These are phyloP conservation scores for Botrytis fragariae DNA, from an alignment of 2,329 filamentous ascomycete genomes.

Conservation along the genomic window DNA sequence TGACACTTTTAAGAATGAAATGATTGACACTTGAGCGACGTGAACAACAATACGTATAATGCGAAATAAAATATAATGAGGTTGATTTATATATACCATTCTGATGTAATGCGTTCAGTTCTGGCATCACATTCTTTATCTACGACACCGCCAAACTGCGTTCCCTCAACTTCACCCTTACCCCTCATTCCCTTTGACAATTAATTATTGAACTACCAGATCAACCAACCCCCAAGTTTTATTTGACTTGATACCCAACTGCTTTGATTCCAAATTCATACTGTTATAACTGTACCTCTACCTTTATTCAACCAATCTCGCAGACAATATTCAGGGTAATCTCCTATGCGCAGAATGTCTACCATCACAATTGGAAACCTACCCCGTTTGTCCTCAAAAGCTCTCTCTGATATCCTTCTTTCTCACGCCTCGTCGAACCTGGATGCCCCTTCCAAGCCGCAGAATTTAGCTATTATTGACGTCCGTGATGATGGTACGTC, in stretches of 20 bases:
- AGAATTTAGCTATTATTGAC: conserved; percentile 71
- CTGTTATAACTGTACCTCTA: neutral
- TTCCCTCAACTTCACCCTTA: too few species aligned
- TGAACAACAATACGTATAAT: neutral
- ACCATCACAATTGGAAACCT: conserved; percentile 31
- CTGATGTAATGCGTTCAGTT: neutral
- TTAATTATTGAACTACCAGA: neutral
- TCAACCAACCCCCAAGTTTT: too few species aligned
- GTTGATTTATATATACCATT: neutral
- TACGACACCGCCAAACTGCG: neutral
- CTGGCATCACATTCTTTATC: neutral
- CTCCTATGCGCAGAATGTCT: conserved; percentile 28
- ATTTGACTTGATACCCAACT: neutral
- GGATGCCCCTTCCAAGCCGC: conserved; percentile 28
- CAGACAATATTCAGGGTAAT: neutral
- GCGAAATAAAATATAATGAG: neutral
- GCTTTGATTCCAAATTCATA: neutral
- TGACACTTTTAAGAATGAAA: too few species aligned
- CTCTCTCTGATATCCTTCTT: conserved; percentile 36
- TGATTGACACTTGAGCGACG: too few species aligned
- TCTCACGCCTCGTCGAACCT: conserved; percentile 30
- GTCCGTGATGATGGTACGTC: conserved; percentile 75
- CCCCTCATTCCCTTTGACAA: neutral
- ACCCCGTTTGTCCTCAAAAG: conserved; percentile 35
- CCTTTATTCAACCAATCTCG: neutral